A percentile compares a stretch with the other conserved stretches of the same genome.
These are phyloP conservation scores for Ophiostoma ulmi DNA, from an alignment of 2,329 filamentous ascomycete species.

Conservation along the genomic window DNA sequence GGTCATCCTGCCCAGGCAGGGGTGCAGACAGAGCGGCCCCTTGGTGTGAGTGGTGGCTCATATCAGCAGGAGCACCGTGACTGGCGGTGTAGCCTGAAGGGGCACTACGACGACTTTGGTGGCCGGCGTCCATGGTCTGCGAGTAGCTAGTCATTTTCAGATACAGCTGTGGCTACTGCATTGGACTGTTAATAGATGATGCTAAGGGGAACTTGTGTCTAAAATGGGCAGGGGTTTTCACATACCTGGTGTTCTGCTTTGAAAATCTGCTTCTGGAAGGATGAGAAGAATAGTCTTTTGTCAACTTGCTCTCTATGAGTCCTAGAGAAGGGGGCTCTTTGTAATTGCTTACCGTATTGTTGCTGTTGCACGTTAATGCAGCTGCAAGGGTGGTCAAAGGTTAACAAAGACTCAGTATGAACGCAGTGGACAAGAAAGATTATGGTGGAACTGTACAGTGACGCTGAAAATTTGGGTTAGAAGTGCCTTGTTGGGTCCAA, in stretches of 20 bases:
- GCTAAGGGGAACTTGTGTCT: background rate
- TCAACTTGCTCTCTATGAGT: background rate
- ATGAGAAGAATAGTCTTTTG: background rate
- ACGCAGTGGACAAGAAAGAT: background rate
- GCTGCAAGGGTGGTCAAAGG: background rate
- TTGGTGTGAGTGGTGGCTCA: constrained; percentile 19
- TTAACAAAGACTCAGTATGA: background rate
- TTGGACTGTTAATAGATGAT: background rate
- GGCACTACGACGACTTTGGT: constrained; percentile 17
- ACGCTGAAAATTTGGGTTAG: background rate
- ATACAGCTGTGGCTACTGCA: constrained; percentile 28
- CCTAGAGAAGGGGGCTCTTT: background rate
- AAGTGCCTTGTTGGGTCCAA: background rate
- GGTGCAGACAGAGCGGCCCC: constrained; percentile 9
- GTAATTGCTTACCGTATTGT: background rate
- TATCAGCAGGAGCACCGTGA: constrained; percentile 1
- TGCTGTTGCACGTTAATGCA: background rate
- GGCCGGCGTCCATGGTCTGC: constrained; percentile 17
- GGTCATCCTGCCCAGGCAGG: constrained; percentile 25
- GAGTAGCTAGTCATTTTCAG: constrained; percentile 19
- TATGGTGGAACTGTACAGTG: background rate
- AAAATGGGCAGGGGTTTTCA: background rate
- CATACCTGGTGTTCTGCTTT: background rate
- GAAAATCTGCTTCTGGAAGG: background rate
- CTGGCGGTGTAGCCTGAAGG: constrained; percentile 19